Percentiles rank a stretch among this genome's conserved stretches.
phyloP scores from a whole-genome alignment of 495 filamentous ascomycete genomes.

The Pseudevernia furfuracea region DNA sequence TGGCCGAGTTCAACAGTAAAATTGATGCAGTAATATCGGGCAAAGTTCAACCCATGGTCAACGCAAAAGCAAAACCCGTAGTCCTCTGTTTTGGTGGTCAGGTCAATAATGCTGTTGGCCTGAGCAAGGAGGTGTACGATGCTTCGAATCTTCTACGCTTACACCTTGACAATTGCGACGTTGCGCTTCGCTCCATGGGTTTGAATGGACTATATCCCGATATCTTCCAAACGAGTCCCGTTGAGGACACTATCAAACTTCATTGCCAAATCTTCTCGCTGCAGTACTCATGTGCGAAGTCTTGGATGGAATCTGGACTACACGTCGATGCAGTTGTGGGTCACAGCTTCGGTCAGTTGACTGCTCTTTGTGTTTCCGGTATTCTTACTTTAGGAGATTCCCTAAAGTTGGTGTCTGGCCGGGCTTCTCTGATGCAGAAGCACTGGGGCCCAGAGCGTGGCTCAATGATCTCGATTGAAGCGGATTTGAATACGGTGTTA shows the following conservation, averaged over 20 bases:
- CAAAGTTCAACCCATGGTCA: too few species aligned
- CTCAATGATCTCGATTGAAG: slow-evolving; percentile 39
- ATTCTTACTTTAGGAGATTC: slow-evolving; percentile 32
- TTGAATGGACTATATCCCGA: slow-evolving; percentile 36
- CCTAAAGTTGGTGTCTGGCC: slow-evolving; percentile 35
- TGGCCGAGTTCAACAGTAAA: not conserved
- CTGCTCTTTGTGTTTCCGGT: slow-evolving; percentile 38
- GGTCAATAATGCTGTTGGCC: slow-evolving; percentile 14
- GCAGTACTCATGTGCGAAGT: slow-evolving; percentile 41
- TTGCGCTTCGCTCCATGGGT: slow-evolving; percentile 22
- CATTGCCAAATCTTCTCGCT: slow-evolving; percentile 41
- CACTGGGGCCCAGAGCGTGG: slow-evolving; percentile 44
- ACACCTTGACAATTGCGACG: slow-evolving; percentile 37
- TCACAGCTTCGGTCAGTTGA: slow-evolving; percentile 46
- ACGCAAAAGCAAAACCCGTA: slow-evolving; percentile 18
- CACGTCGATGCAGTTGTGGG: slow-evolving; percentile 39
- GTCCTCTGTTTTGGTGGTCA: slow-evolving; percentile 36
- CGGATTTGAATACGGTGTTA: slow-evolving; percentile 18
- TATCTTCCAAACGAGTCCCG: slow-evolving; percentile 38
- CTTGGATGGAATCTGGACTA: slow-evolving; percentile 43
- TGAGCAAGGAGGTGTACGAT: slow-evolving; percentile 30
- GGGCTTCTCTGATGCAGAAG: slow-evolving; percentile 39
- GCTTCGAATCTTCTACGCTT: slow-evolving; percentile 27
- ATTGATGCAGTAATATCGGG: not conserved
- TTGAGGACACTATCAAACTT: slow-evolving; percentile 37